Evolutionary conservation across 148 eudicot species (phyloP).

Genomic region (Camellia japonica): DNA sequence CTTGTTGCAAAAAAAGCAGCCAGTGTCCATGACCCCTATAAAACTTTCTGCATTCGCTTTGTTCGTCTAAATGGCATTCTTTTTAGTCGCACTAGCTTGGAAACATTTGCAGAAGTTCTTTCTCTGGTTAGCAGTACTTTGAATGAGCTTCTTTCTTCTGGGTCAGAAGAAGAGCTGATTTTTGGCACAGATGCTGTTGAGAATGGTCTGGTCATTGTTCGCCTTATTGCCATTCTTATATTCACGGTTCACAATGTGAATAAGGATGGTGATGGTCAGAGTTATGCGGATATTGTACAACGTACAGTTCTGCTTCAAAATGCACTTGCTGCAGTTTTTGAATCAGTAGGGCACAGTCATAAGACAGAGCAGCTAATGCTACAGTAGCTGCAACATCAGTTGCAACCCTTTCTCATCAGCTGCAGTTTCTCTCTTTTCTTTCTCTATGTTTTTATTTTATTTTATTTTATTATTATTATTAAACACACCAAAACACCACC

Average conservation of each 20-base stretch:
- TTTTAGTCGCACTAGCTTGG: constrained; percentile 54
- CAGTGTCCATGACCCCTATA: constrained; percentile 30
- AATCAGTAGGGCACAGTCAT: constrained; percentile 50
- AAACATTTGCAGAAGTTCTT: constrained; percentile 41
- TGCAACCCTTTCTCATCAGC: too few relatives aligned
- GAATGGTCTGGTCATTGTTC: constrained; percentile 41
- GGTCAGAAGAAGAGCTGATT: constrained; percentile 43
- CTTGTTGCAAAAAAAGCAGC: constrained; percentile 18
- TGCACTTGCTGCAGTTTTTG: constrained; percentile 43
- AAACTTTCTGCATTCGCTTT: constrained; percentile 43
- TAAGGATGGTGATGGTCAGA: constrained; percentile 48
- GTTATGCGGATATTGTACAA: constrained; percentile 56
- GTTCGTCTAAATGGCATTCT: constrained; percentile 56
- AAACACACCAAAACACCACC: too few relatives aligned
- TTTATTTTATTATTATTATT: too few relatives aligned
- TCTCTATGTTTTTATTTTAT: too few relatives aligned
- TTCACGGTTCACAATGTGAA: constrained; percentile 46
- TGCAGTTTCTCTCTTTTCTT: too few relatives aligned
- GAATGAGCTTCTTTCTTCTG: constrained; percentile 50
- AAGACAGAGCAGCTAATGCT: too few relatives aligned
- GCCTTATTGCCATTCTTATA: constrained; percentile 45
- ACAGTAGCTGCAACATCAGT: too few relatives aligned
- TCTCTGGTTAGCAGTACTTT: constrained; percentile 39
- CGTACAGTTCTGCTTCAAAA: constrained; percentile 48
- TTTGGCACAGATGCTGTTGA: constrained; percentile 43